Base-by-base conservation (phyloP, 2,329 filamentous ascomycete genomes). In the Geosmithia putterillii region DNA sequence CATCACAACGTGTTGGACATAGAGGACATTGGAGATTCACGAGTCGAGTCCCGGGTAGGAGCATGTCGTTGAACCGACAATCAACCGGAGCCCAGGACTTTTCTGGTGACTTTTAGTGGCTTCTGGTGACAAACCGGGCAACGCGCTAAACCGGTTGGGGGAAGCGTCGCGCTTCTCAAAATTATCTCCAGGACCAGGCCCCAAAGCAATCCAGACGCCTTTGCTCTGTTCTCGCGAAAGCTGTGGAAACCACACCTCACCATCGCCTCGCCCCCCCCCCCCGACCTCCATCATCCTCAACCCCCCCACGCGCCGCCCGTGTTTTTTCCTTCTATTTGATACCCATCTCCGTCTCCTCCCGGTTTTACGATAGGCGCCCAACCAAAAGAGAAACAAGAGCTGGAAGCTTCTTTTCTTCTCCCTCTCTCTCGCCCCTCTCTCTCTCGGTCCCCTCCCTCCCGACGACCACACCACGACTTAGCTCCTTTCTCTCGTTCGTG, bases 131-230 rank as follows among this genome's bases (percentile, higher is more conserved):
- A n/a, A n/a, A n/a, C n/a, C n/a, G n/a, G n/a, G n/a, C n/a, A n/a
- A n/a, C n/a, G n/a, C n/a, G n/a, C n/a, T n/a, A n/a, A n/a, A n/a
- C n/a, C n/a, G n/a, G n/a, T n/a, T n/a, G n/a, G n/a, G n/a, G n/a
- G n/a, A n/a, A n/a, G n/a, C n/a, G n/a, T n/a, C n/a, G n/a, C n/a
- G n/a, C n/a, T n/a, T 40, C 45, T 44, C 32, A 49, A 49, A 46
- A 46, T 46, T 47, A 44, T 47, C 44, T 44, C 47, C 45, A 47
- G 39, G 32, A 39, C 21, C 32, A 18, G 34, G n/a, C 42, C 47
- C 39, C 44, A 15, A 20, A 14, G 14, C 18, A 43, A 23, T 35
- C 17, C 38, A 18, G 9, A 18, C 14, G 34, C 34, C 42, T 28
- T 40, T 44, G 38, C 19, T 40, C n/a, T n/a, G n/a, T 21, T n/a